Percentiles rank a stretch among this genome's conserved stretches.
These are phyloP conservation scores for Magnusiomyces clavatus DNA, from an alignment of 1,139 yeast genomes.

Conservation along the genomic window DNA sequence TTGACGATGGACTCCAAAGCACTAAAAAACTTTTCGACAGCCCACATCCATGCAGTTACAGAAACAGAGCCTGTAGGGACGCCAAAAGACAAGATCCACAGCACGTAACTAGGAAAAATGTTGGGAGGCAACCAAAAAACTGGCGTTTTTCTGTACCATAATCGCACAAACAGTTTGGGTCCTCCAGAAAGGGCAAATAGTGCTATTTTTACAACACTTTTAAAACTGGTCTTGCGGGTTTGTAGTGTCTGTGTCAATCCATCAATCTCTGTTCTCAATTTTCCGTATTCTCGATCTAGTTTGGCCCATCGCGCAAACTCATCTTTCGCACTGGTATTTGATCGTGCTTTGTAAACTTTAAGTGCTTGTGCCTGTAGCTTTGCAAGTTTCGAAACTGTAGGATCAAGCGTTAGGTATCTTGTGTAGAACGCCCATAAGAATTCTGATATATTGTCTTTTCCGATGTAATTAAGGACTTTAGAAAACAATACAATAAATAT, in stretches of 20 bases:
- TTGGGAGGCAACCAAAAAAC: slow-evolving; percentile 56
- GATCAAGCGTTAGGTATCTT: slow-evolving; percentile 29
- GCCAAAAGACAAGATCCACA: slow-evolving; percentile 50
- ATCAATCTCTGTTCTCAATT: slow-evolving; percentile 47
- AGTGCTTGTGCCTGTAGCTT: slow-evolving; percentile 41
- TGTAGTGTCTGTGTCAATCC: slow-evolving; percentile 35
- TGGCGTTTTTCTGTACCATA: slow-evolving; percentile 50
- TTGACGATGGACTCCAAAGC: background rate
- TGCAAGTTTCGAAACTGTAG: slow-evolving; percentile 34
- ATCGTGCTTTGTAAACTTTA: slow-evolving; percentile 45
- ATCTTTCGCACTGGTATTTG: slow-evolving; percentile 76
- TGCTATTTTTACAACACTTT: slow-evolving; percentile 23
- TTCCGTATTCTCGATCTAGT: slow-evolving; percentile 64
- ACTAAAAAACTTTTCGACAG: slow-evolving; percentile 2
- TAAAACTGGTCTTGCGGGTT: slow-evolving; percentile 36
- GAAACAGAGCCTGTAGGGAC: slow-evolving; percentile 40
- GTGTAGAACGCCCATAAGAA: slow-evolving; percentile 38
- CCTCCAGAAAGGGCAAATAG: slow-evolving; percentile 32
- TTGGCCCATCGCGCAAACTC: slow-evolving; percentile 96
- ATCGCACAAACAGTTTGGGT: slow-evolving; percentile 40
- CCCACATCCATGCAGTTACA: slow-evolving; percentile 33
- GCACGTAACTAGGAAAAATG: slow-evolving; percentile 49
- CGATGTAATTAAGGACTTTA: slow-evolving; percentile 19
- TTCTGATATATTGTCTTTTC: slow-evolving; percentile 25
- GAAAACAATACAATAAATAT: slow-evolving; percentile 23